Percentiles rank a stretch among this genome's conserved stretches.
These are phyloP conservation scores for Microbotryum silenes-acaulis DNA, from an alignment of 1,284 basidiomycete species.

Conservation along the genomic window DNA sequence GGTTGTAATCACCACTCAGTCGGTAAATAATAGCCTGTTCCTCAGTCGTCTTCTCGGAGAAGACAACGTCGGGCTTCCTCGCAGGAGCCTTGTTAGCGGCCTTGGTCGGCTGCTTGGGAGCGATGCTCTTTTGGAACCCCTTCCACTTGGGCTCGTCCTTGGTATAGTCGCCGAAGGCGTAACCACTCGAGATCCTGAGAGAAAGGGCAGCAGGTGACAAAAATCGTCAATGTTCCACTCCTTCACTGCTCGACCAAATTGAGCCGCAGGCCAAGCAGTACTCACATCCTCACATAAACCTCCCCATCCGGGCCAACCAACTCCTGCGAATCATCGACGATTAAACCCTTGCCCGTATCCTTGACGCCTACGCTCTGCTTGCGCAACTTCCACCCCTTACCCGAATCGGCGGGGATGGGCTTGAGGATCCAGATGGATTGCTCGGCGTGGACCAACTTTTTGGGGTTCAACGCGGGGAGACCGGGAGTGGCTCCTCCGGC, in stretches of 20 bases:
- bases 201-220: not conserved
- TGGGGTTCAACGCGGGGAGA: conserved; percentile 38
- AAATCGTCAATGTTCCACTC: not conserved
- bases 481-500: conserved; percentile 21
- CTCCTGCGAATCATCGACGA: conserved; percentile 56
- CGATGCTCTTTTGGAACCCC: conserved; percentile 57
- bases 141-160: conserved; percentile 41
- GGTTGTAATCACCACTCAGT: conserved; percentile 64
- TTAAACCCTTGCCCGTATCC: conserved; percentile 73
- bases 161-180: conserved; percentile 61
- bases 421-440: conserved; percentile 40
- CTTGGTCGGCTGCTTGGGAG: conserved; percentile 56
- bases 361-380: conserved; percentile 55
- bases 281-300: conserved; percentile 49
- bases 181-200: conserved; percentile 51
- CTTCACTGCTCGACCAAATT: conserved; percentile 41
- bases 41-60: conserved; percentile 59
- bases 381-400: conserved; percentile 58
- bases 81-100: conserved; percentile 53
- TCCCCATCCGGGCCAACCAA: conserved; percentile 58
- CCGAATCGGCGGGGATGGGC: conserved; percentile 47
- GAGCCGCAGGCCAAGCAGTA: not conserved
- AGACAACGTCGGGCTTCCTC: conserved; percentile 59
- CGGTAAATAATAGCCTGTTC: conserved; percentile 72
- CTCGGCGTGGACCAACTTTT: conserved; percentile 42